These are phyloP conservation scores for Xylariaceae sp. DNA, from an alignment of 2,329 filamentous ascomycete species.

Conservation along the genomic window DNA sequence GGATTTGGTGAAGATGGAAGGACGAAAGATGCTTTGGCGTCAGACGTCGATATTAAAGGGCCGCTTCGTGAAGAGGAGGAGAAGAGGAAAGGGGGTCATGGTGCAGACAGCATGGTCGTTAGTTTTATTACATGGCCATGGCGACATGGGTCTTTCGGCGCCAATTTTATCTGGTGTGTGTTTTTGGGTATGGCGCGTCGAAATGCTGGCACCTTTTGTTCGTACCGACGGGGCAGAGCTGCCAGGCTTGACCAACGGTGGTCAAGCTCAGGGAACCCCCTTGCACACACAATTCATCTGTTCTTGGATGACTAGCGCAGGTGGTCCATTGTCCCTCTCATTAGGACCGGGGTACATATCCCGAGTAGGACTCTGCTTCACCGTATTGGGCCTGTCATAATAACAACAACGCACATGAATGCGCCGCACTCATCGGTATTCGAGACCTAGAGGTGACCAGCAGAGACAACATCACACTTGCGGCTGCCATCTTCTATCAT, in stretches of 20 bases:
- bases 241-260: conserved; percentile 15
- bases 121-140: conserved; percentile 49
- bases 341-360: conserved; percentile 14
- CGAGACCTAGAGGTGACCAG: background rate
- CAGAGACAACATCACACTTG: conserved; percentile 1
- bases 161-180: conserved; percentile 36
- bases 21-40: conserved; percentile 60
- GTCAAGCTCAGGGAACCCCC: conserved; percentile 17
- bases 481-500: background rate
- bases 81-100: conserved; percentile 46
- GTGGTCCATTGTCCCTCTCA: background rate
- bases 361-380: conserved; percentile 19
- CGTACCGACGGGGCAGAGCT: conserved; percentile 23
- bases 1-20: conserved; percentile 53
- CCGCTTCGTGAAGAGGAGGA: conserved; percentile 51
- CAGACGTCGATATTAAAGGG: conserved; percentile 58
- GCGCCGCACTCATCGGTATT: background rate
- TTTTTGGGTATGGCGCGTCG: conserved; percentile 29
- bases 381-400: conserved; percentile 6
- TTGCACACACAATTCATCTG: conserved; percentile 7
- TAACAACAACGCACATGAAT: no score
- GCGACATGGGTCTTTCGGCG: conserved; percentile 37
- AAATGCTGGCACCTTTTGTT: conserved; percentile 22
- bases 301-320: background rate
- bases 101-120: conserved; percentile 47